Evolutionary conservation across 2,329 filamentous ascomycete genomes (phyloP).

Genomic region (Exophiala bonariae): DNA sequence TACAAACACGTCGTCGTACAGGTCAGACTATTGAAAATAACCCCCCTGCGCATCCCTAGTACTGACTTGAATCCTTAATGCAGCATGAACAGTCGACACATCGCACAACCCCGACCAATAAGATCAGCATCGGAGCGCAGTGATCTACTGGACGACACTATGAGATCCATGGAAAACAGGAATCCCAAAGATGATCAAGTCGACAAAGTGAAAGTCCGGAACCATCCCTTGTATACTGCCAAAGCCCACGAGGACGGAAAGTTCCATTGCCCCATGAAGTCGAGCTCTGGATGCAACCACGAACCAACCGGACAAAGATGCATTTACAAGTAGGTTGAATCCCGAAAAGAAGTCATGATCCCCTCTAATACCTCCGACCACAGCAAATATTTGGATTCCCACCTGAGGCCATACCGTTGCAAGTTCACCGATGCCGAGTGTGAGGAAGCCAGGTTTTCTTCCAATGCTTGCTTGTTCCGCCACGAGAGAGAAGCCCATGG

Average conservation of each 20-base stretch:
- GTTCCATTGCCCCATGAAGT: constrained; percentile 88
- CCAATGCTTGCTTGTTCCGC: constrained; percentile 88
- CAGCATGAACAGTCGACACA: constrained; percentile 8
- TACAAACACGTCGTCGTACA: constrained; percentile 7
- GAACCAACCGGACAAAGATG: constrained; percentile 95
- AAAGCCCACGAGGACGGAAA: constrained; percentile 63
- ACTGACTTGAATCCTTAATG: constrained; percentile 2
- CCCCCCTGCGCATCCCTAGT: background rate
- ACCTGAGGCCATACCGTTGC: constrained; percentile 95
- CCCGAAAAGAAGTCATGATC: constrained; percentile 12
- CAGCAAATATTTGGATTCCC: constrained; percentile 96
- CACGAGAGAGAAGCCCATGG: constrained; percentile 95
- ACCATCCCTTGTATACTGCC: constrained; percentile 24
- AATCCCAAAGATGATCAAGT: constrained; percentile 19
- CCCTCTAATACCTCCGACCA: constrained; percentile 26
- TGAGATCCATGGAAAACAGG: constrained; percentile 4
- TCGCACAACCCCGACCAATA: constrained; percentile 23
- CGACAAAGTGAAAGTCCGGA: constrained; percentile 26
- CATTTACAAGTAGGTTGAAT: constrained; percentile 85
- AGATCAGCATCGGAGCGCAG: constrained; percentile 26
- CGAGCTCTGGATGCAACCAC: constrained; percentile 73
- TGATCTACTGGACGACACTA: constrained; percentile 11
- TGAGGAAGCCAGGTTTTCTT: constrained; percentile 86
- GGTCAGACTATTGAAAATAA: constrained; percentile 14
- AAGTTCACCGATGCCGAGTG: constrained; percentile 66